phyloP scores from a whole-genome alignment of 2,329 filamentous ascomycete genomes.

The Trichoderma oligosporum region DNA sequence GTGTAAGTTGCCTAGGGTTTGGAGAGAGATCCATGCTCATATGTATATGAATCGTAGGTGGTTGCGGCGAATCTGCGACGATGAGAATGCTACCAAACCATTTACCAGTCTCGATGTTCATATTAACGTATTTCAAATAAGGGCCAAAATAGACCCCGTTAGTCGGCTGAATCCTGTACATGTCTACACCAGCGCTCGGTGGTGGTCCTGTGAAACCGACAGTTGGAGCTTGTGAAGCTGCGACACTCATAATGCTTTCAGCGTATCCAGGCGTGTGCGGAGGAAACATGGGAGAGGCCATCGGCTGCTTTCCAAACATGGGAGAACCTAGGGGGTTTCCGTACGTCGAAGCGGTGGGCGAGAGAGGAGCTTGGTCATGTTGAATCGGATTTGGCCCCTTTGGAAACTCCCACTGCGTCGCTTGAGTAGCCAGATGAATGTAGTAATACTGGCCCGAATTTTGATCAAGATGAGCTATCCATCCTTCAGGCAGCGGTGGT shows the following conservation, averaged over 20 bases:
- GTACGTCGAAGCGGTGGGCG: constrained; percentile 73
- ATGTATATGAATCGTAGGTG: constrained; percentile 94
- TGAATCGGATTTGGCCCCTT: constrained; percentile 90
- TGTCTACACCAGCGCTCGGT: constrained; percentile 80
- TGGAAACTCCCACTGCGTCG: constrained; percentile 98
- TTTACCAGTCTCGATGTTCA: constrained; percentile 85
- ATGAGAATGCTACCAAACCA: constrained; percentile 95
- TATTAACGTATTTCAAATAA: constrained; percentile 92
- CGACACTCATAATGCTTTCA: constrained; percentile 79
- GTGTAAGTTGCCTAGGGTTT: constrained; percentile 81
- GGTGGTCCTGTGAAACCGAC: constrained; percentile 88
- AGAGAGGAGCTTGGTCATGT: constrained; percentile 76
- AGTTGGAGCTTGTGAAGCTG: constrained; percentile 67
- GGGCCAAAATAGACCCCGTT: constrained; percentile 98
- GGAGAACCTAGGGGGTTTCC: constrained; percentile 70
- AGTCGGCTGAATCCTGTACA: constrained; percentile 89
- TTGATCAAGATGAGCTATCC: constrained; percentile 94
- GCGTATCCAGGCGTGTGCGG: constrained; percentile 81
- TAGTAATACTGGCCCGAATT: constrained; percentile 99
- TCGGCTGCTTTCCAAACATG: constrained; percentile 51
- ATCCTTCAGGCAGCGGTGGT: constrained; percentile 90
- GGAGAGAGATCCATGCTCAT: constrained; percentile 85
- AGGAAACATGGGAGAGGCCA: constrained; percentile 76
- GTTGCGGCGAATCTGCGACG: constrained; percentile 84
- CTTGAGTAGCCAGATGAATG: constrained; percentile 90